Evolutionary conservation across 176 grass and related monocot genomes (phyloP).

Genomic region (Rhynchospora tenuis): DNA sequence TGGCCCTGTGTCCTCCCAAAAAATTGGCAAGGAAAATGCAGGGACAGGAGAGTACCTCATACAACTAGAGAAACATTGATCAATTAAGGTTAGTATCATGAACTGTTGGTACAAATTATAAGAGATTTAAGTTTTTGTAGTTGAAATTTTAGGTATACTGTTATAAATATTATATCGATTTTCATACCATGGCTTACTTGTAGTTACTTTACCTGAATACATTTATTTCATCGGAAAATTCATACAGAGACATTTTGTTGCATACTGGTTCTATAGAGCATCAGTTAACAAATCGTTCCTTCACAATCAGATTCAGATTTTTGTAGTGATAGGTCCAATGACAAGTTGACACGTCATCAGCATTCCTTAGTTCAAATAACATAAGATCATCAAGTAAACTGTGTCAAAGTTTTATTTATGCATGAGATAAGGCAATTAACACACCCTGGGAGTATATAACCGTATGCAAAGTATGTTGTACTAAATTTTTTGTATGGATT

Average conservation of each 20-base stretch:
- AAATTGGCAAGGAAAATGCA: conserved; percentile 47
- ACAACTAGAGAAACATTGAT: conserved; percentile 65
- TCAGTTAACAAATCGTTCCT: background rate
- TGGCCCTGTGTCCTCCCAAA: conserved; percentile 28
- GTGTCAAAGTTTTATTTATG: background rate
- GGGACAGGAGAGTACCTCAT: conserved; percentile 85
- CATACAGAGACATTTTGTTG: background rate
- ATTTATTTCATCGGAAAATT: background rate
- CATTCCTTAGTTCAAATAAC: background rate
- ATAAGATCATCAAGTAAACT: background rate
- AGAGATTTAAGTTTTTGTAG: background rate
- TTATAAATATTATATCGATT: background rate
- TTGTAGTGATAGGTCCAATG: background rate
- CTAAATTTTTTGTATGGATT: background rate
- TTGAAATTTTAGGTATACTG: background rate
- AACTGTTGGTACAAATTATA: background rate
- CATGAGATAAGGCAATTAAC: background rate
- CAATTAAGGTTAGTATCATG: conserved; percentile 57
- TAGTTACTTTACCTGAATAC: background rate
- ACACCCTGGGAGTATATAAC: background rate
- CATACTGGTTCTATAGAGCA: background rate
- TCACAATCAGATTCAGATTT: background rate
- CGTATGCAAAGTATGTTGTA: background rate
- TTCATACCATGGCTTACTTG: background rate
- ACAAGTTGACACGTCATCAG: background rate